Conservation (phyloP, 225 moss, liverwort and hornwort species). For the Bryum argenteum region DNA sequence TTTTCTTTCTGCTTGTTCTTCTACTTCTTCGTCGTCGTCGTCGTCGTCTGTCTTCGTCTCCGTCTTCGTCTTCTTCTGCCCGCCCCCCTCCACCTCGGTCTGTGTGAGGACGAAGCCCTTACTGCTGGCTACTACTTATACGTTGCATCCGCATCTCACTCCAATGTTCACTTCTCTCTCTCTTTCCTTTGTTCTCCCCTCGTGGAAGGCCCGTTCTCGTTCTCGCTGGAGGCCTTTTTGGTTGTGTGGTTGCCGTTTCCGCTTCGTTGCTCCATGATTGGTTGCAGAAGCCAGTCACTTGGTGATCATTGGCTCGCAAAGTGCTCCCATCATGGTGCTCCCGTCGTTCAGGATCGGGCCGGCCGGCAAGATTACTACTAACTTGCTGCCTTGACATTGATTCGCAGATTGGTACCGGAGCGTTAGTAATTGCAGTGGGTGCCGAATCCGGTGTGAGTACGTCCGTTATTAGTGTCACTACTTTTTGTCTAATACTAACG, state of each 20-base stretch:
- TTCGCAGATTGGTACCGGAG: background rate
- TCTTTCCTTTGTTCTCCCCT: background rate
- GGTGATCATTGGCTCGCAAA: background rate
- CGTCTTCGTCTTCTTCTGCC: background rate
- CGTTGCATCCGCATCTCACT: constrained; percentile 22
- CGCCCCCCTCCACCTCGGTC: background rate
- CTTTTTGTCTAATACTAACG: background rate
- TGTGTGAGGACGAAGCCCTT: background rate
- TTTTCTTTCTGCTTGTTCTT: too few species aligned
- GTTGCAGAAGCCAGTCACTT: background rate
- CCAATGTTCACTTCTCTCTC: background rate
- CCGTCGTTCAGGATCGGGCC: background rate
- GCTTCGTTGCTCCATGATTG: background rate
- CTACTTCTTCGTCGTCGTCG: background rate
- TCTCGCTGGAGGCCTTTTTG: background rate
- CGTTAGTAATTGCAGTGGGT: background rate
- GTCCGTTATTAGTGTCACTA: background rate
- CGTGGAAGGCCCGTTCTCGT: background rate
- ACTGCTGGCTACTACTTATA: constrained; percentile 23
- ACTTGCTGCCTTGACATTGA: background rate
- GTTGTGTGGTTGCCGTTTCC: background rate
- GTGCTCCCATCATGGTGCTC: background rate
- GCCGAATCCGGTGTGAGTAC: background rate
- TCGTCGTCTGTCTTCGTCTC: background rate
- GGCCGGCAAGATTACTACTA: background rate